phyloP scores from a whole-genome alignment of 2,329 filamentous ascomycete species.

The Microcera coccophila region DNA sequence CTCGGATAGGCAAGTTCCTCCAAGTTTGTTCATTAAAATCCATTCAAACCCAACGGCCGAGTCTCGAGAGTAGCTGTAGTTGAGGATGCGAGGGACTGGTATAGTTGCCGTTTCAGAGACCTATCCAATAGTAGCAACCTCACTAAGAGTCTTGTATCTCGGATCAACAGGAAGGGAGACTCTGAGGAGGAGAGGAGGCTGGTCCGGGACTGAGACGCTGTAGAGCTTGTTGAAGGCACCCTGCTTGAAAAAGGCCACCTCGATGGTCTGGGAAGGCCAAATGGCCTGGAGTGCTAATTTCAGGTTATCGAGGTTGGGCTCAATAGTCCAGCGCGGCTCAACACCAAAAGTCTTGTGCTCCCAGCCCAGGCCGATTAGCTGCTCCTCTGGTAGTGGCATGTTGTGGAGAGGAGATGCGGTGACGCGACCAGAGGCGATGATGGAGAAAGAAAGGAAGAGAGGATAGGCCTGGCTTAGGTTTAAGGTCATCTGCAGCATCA shows the following conservation, averaged over 20 bases:
- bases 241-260: constrained; percentile 10
- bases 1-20: constrained; percentile 26
- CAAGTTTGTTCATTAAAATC: constrained; percentile 36
- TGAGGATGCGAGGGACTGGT: constrained; percentile 33
- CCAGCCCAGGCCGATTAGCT: constrained; percentile 8
- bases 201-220: constrained; percentile 2
- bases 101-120: constrained; percentile 28
- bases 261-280: not conserved
- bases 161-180: constrained; percentile 37
- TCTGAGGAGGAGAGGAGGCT: constrained; percentile 26
- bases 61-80: constrained; percentile 26
- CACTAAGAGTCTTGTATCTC: constrained; percentile 33
- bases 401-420: constrained; percentile 11
- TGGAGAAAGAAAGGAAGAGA: not conserved
- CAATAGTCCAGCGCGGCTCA: constrained; percentile 14
- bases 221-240: constrained; percentile 27
- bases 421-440: not conserved
- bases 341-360: constrained; percentile 5
- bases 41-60: constrained; percentile 39
- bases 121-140: constrained; percentile 38
- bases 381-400: constrained; percentile 13
- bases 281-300: not conserved
- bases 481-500: no score
- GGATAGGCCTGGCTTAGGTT: no score
- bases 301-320: constrained; percentile 8